Evolutionary conservation across 108 stramenopile genomes (phyloP), one percentile per base, ranked within the genome.

Genomic region (Aureococcus anophagefferens): DNA sequence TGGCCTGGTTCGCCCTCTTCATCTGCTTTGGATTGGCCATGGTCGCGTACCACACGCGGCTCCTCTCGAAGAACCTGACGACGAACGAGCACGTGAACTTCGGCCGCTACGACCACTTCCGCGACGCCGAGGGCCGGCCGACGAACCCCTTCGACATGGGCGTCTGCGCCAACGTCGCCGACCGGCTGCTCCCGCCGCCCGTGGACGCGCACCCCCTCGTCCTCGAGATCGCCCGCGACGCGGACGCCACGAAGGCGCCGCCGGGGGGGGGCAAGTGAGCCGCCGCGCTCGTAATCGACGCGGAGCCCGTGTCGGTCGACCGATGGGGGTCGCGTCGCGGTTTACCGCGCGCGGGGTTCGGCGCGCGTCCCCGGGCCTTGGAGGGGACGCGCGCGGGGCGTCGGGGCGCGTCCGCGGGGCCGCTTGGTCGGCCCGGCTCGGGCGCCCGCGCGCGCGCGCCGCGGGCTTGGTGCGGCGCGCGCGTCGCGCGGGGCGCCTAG

Each of bases 1-100:
- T 34, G 36, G 65, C 88, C 15, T 92, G 87, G 70, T 37, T 91
- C 14, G 62, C 75, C 7, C 59, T 90, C 21, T 89, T 87, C 72
- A 59, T 91, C n/a, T 63, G 90, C 25, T 67, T 85, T 18, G 80
- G 82, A 9, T 75, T 68, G 30, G 85, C 82, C 46, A 82, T 90
- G 79, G 80, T 77, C 28, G 36, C 85, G 33, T 96, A 96, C 77
- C 97, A 98, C 76, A 82, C 89, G 31, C 88, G 90, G 72, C 83
- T 98, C n/a, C 68, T 88, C 37, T 45, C 73, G 62, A 78, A 68
- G 35, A 97, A 96, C 71, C 72, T 95, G n/a, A 91, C 95, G 59
- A 98, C 95, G 29, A 98, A 96, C 76, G 97, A 98, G 76, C 92
- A 93, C 72, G 72, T 85, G 46, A 94, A 93, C 73, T 18, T 84